Conservation (phyloP, 2,329 filamentous ascomycete genomes). For the Ophiocordyceps camponoti-rufipedis region DNA sequence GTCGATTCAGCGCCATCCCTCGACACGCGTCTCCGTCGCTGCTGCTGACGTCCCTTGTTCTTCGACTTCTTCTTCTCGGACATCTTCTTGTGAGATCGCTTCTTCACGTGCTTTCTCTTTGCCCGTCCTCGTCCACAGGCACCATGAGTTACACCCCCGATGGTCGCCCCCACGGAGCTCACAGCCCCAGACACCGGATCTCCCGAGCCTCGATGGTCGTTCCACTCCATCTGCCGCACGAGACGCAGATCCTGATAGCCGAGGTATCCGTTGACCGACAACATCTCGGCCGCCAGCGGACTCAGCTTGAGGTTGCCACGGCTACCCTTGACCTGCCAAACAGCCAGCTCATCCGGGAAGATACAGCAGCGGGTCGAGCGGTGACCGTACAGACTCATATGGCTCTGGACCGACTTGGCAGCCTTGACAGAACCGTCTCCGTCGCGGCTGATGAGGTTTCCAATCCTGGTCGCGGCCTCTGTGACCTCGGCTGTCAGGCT, state of each 20-base stretch:
- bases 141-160: constrained; percentile 42
- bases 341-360: constrained; percentile 41
- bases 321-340: constrained; percentile 46
- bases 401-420: constrained; percentile 46
- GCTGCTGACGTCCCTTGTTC: constrained; percentile 20
- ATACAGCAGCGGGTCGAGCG: constrained; percentile 47
- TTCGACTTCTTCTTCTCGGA: constrained; percentile 28
- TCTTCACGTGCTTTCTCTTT: constrained; percentile 43
- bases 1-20: neutral
- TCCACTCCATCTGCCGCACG: constrained; percentile 52
- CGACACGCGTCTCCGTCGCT: constrained; percentile 1
- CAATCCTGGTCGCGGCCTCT: constrained; percentile 38
- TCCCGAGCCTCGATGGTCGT: constrained; percentile 58
- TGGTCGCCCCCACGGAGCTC: constrained; percentile 39
- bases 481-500: constrained; percentile 44
- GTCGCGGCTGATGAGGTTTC: constrained; percentile 38
- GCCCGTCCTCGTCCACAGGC: constrained; percentile 24
- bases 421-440: constrained; percentile 55
- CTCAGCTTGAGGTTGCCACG: constrained; percentile 38
- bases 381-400: constrained; percentile 32
- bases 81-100: constrained; percentile 31
- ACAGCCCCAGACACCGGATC: constrained; percentile 52
- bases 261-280: constrained; percentile 41
- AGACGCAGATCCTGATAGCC: constrained; percentile 46
- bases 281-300: constrained; percentile 44